Evolutionary conservation across 2,329 filamentous ascomycete species (phyloP), one percentile per base, ranked within the genome.

Genomic region (Lecanicillium sp.): DNA sequence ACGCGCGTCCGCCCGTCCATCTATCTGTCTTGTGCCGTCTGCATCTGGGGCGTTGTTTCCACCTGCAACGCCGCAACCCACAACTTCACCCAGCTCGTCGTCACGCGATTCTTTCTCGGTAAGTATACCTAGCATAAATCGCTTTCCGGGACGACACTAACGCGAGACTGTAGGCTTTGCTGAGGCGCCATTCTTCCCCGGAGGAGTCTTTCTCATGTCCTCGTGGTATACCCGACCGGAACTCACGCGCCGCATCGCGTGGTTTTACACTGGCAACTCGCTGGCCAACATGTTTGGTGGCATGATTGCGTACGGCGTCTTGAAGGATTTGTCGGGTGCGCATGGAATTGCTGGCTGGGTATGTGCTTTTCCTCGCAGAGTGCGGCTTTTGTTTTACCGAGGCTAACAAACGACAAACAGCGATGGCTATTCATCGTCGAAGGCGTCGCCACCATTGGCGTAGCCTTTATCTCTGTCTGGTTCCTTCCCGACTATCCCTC

Each of bases 401-500:
- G 52, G 61, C 11, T 58, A 81, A 1, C 61, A 60, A 31, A 58
- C 56, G n/a, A n/a, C n/a, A n/a, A n/a, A 10, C 83, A 79, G 79
- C 64, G 77, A 9, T 81, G 81, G 78, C 79, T 84, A 41, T 84
- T 83, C 42, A 69, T 69, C 10, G 73, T 83, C 15, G 63, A 68
- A 36, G 59, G 58, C 1, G 59, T 64, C 10, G 55, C 65, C 14
- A 63, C 66, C 38, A 46, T 74, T 45, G 44, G 58, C 4, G 50
- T 58, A 14, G 54, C 63, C 1, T 43, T 64, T 2, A 19, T 55
- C 1, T 50, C 62, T 4, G 44, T 47, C 3, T 55, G 66, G 25
- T 46, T 60, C 19, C 55, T 78, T 0, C 74, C 74, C 0, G 65
- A 78, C 46, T 75, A 73, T 13, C 73, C 73, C 2, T 57, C 65